Conservation (phyloP, 306 rosid genomes). For the Inga laurina region DNA sequence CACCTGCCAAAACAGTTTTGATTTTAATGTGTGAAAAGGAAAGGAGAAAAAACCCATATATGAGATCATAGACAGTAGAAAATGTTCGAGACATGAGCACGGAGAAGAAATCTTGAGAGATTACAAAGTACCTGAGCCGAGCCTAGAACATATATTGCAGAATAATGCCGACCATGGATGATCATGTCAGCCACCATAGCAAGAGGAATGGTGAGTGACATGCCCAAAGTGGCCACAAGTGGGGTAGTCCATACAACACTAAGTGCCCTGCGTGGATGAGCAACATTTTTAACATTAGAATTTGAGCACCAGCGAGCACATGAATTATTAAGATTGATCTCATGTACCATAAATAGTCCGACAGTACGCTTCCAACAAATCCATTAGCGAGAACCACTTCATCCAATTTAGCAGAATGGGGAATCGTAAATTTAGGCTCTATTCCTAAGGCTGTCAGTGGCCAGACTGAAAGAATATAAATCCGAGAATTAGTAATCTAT, state of each 20-base stretch:
- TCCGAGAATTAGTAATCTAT: constrained; percentile 8
- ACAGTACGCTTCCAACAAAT: constrained; percentile 81
- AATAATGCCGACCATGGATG: constrained; percentile 91
- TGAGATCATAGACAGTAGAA: neutral
- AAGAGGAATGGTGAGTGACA: constrained; percentile 93
- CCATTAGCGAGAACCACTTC: constrained; percentile 91
- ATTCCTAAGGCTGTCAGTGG: constrained; percentile 87
- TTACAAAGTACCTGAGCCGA: constrained; percentile 67
- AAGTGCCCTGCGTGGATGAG: constrained; percentile 64
- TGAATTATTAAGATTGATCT: constrained; percentile 13
- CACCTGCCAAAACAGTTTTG: constrained; percentile 52
- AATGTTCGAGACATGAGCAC: neutral
- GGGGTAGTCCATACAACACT: constrained; percentile 97
- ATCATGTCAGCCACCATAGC: constrained; percentile 96
- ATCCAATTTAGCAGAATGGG: constrained; percentile 76
- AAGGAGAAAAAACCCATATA: neutral
- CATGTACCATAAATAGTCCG: constrained; percentile 85
- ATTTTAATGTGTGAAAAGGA: neutral
- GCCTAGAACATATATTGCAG: constrained; percentile 81
- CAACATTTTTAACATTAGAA: constrained; percentile 22
- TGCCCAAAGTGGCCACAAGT: constrained; percentile 89
- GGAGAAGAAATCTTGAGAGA: constrained; percentile 4
- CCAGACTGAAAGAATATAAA: constrained; percentile 57
- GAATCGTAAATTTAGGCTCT: constrained; percentile 84
- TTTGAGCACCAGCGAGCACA: constrained; percentile 9